Base-by-base conservation (phyloP, 768 basidiomycete genomes). In the Termitomyces sp. region DNA sequence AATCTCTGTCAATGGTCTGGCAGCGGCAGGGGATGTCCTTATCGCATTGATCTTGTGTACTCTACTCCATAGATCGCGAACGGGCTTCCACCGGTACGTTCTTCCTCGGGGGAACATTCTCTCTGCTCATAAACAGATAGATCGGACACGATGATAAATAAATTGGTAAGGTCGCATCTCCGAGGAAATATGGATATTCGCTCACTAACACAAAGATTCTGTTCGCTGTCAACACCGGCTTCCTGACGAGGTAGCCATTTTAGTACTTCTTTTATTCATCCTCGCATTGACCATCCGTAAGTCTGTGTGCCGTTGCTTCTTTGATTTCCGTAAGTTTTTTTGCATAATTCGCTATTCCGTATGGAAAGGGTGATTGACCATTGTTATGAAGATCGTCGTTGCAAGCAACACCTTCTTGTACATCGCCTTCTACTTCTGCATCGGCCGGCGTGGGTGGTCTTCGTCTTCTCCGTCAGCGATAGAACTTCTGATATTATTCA, bases 351-450 rank as follows among this genome's bases (percentile, higher is more conserved):
- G 24, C 4, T 13, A 18, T 47, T 52, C 32, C 40, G 36, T 28
- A 24, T 52, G 50, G 61, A 43, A 47, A 35, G 22, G 30, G 20
- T 33, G 5, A 46, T 30, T 47, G n/a, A 38, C 42, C 13, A 50
- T 20, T 53, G 47, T 42, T 48, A n/a, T 33, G 13, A 42, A 84
- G 82, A 84, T 84, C 64, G 58, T 71, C 13, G 71, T 73, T 18
- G 77, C 78, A 33, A 77, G 76, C 0, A 38, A 73, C 2, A 79
- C 82, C 0, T 81, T 83, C 70, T 66, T 83, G 54, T 86, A 85
- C 58, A 80, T 84, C 47, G 68, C 75, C 1, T 86, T 85, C 68
- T 86, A 80, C 66, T 85, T 83, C 61, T 80, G 76, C 65, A 77
- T 84, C 40, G 83, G 84, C 22, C 75, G 83, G 54, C 66, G 84